These are phyloP conservation scores for Aspergillus nidulans DNA, from an alignment of 495 filamentous ascomycete genomes.

Conservation along the genomic window DNA sequence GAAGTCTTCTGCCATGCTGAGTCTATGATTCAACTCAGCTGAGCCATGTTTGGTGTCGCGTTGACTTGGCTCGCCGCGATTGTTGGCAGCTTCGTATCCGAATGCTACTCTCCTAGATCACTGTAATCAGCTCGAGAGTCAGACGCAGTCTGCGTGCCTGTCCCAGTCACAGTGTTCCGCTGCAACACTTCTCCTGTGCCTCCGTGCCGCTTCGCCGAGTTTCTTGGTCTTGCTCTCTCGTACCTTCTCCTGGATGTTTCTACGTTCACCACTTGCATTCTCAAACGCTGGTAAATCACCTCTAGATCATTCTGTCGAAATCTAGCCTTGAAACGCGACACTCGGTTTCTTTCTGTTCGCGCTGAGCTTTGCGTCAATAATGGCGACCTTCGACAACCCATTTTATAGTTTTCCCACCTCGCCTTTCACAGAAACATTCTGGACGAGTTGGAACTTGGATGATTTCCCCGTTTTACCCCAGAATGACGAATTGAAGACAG, in stretches of 20 bases:
- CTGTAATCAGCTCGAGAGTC: constrained; percentile 1
- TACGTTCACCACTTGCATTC: not conserved
- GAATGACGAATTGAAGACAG: not conserved
- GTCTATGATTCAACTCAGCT: not conserved
- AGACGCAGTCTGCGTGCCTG: constrained; percentile 1
- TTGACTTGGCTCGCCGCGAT: constrained; percentile 3
- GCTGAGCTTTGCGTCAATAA: not conserved
- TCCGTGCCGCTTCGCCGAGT: not conserved
- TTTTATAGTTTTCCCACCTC: not conserved
- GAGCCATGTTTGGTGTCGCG: not conserved
- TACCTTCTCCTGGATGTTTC: not conserved
- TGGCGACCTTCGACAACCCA: constrained; percentile 1
- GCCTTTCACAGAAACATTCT: not conserved
- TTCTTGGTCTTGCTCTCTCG: not conserved
- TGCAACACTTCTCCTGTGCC: not conserved
- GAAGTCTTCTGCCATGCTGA: not conserved
- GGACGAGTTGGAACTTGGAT: constrained; percentile 1
- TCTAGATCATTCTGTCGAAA: not conserved
- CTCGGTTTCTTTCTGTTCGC: not conserved
- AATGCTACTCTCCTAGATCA: not conserved
- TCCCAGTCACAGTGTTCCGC: not conserved
- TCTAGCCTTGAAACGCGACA: not conserved
- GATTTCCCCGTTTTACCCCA: not conserved
- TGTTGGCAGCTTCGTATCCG: not conserved
- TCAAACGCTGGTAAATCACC: not conserved